Conservation (phyloP, 2,329 filamentous ascomycete species). For the Monosporascus ibericus region DNA sequence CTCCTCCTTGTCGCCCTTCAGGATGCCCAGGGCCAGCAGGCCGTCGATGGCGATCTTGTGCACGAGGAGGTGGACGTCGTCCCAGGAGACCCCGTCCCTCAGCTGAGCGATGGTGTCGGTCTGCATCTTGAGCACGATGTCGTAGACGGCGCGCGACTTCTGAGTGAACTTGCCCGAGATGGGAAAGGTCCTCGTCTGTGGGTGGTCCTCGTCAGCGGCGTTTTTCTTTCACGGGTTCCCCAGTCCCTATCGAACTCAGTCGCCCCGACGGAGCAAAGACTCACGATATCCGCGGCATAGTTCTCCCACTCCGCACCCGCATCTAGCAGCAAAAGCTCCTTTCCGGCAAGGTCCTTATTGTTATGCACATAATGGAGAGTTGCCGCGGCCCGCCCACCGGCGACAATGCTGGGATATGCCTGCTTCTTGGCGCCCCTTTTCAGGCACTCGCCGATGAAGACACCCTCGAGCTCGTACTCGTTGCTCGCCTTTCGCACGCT, state of each 20-base stretch:
- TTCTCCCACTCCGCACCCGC: conserved; percentile 72
- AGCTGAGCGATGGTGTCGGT: conserved; percentile 66
- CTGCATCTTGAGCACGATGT: conserved; percentile 84
- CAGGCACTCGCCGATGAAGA: conserved; percentile 73
- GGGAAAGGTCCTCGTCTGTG: conserved; percentile 79
- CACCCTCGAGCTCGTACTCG: conserved; percentile 76
- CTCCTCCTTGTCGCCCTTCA: conserved; percentile 62
- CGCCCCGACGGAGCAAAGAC: conserved; percentile 12
- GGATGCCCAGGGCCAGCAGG: conserved; percentile 67
- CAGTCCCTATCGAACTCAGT: too few species aligned
- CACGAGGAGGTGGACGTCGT: conserved; percentile 73
- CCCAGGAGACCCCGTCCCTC: conserved; percentile 70
- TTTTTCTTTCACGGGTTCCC: too few species aligned
- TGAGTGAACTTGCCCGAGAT: conserved; percentile 64
- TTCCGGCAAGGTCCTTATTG: conserved; percentile 59
- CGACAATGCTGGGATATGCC: conserved; percentile 83
- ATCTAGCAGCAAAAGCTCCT: conserved; percentile 77
- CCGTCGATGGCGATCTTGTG: conserved; percentile 80
- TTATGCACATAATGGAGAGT: conserved; percentile 87
- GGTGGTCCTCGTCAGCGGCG: background rate
- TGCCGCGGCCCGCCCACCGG: conserved; percentile 70
- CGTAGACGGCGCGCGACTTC: conserved; percentile 70
- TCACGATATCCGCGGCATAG: conserved; percentile 63
- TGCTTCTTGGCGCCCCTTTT: conserved; percentile 72
- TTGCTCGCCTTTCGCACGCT: conserved; percentile 60